phyloP scores from a whole-genome alignment of 257 asterid genomes.

The Lavandula angustifolia region DNA sequence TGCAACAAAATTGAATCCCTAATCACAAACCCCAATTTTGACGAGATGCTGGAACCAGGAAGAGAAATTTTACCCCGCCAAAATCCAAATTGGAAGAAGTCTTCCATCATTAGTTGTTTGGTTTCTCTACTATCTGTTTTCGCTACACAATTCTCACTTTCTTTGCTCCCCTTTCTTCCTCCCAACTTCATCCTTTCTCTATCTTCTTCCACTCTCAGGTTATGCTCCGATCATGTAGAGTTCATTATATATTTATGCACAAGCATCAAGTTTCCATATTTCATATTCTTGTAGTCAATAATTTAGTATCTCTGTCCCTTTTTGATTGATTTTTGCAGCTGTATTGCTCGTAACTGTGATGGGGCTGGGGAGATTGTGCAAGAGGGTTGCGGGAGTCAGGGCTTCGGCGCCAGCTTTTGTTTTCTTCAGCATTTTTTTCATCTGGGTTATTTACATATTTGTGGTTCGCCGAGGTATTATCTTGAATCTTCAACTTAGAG shows the following conservation, averaged over 20 bases:
- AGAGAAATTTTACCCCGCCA: constrained; percentile 8
- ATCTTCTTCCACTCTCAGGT: constrained; percentile 56
- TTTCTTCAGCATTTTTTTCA: constrained; percentile 43
- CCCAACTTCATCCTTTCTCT: constrained; percentile 39
- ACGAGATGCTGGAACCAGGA: constrained; percentile 30
- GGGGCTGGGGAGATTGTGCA: constrained; percentile 51
- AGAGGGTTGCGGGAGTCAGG: constrained; percentile 49
- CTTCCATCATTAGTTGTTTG: constrained; percentile 30
- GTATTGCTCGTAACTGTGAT: constrained; percentile 37
- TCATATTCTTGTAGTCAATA: background rate
- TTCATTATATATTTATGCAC: background rate
- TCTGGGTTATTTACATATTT: constrained; percentile 46
- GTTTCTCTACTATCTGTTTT: constrained; percentile 45
- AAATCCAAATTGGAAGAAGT: constrained; percentile 32
- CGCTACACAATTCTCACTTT: constrained; percentile 44
- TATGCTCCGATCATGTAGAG: background rate
- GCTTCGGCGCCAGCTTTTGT: constrained; percentile 63
- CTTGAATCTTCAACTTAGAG: constrained; percentile 1
- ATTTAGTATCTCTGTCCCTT: background rate
- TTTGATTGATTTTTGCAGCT: constrained; percentile 38
- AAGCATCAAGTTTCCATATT: background rate
- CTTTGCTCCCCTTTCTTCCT: constrained; percentile 40
- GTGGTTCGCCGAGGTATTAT: constrained; percentile 45
- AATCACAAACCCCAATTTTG: background rate
- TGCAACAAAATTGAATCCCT: constrained; percentile 4